These are phyloP conservation scores for Dictyostelium brefeldianum DNA, from an alignment of 78 protist genomes.

Conservation along the genomic window DNA sequence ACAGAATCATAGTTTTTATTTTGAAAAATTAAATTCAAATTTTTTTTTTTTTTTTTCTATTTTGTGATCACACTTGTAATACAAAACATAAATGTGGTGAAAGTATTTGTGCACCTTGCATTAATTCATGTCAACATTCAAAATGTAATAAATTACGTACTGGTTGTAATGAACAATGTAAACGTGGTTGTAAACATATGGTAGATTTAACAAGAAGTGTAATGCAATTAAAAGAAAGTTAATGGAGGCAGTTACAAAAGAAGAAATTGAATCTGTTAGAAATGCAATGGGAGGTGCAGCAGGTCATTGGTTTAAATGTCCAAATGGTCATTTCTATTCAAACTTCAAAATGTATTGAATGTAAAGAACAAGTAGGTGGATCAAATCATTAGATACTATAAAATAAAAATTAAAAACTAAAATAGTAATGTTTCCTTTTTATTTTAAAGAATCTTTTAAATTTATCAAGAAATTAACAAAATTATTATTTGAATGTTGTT, in stretches of 20 bases:
- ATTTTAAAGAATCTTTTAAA: too few relatives aligned
- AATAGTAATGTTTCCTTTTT: too few relatives aligned
- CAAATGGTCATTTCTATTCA: constrained; percentile 58
- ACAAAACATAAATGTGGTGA: constrained; percentile 1
- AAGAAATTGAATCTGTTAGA: constrained; percentile 24
- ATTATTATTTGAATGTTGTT: too few relatives aligned
- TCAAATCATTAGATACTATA: too few relatives aligned
- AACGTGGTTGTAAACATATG: constrained; percentile 53
- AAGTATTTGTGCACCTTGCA: constrained; percentile 10
- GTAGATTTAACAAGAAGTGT: constrained; percentile 64
- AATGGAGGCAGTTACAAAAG: background rate
- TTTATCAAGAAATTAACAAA: too few relatives aligned
- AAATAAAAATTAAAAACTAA: too few relatives aligned
- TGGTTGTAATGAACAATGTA: constrained; percentile 76
- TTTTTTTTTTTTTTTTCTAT: too few relatives aligned
- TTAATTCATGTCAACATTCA: constrained; percentile 38
- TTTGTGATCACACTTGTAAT: constrained; percentile 31
- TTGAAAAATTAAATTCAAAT: too few relatives aligned
- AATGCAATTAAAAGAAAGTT: background rate
- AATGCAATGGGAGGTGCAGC: constrained; percentile 25
- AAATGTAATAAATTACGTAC: constrained; percentile 39
- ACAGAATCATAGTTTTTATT: too few relatives aligned
- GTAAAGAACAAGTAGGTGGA: constrained; percentile 84
- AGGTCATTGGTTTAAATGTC: constrained; percentile 75
- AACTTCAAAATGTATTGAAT: constrained; percentile 55